Evolutionary conservation across 148 eudicot species (phyloP), one percentile per base, ranked within the genome.

Genomic region (Nepenthes mirabilis): DNA sequence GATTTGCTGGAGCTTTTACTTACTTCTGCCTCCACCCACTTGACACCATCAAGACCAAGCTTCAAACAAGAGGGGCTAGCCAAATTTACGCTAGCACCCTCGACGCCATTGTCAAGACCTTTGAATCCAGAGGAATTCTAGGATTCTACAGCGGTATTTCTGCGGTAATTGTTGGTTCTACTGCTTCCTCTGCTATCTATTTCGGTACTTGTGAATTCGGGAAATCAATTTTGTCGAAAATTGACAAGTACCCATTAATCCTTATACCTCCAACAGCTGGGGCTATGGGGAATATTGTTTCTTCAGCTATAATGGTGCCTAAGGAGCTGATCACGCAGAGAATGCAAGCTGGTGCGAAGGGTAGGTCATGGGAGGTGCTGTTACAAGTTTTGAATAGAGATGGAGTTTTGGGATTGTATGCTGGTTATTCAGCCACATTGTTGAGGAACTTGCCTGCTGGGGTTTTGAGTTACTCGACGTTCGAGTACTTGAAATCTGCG

Each of bases 181-280:
- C 97, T 0, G 70, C 70, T 8, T 88, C 94, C 0, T 91, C 96
- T 2, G 94, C 97, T 14, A 78, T 91, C 35, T 91, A 91, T 56
- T 91, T 91, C 45, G 96, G 96, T 14, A 88, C 97, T 3, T 91
- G 97, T 66, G 97, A 91, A 66, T 85, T 91, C 62, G 93, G 93
- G 1, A 91, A 91, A 40, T 91, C 96, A 0, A 14, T 91, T 58
- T 71, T 91, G 57, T 78, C 93, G 0, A 83, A 78, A 70, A 40
- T 85, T 5, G 82, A 79, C 1, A 36, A 67, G 2, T 91, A 63
- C 54, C 93, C 95, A 23, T 5, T 70, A 55, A 14, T 91, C 56
- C 60, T 91, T 5, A 83, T 88, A 50, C 97, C 96, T 7, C 96
- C 96, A 1, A 78, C 82, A 9, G 94, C 97, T 35, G 94, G 97